Conservation (phyloP, 1,284 basidiomycete genomes). For the Leccinum colubrinum region DNA sequence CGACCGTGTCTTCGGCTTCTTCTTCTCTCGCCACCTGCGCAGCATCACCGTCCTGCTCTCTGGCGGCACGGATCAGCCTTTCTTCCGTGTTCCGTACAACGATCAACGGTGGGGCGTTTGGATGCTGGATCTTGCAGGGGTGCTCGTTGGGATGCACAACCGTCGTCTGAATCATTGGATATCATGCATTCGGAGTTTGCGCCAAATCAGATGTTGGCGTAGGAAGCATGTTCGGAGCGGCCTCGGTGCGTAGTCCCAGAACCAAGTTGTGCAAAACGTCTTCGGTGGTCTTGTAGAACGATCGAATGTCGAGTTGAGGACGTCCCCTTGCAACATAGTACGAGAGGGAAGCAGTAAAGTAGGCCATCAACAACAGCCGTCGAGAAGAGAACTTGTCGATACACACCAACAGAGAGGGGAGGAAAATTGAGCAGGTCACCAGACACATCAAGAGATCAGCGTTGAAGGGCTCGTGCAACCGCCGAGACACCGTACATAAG, state of each 20-base stretch:
- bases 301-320: slow-evolving; percentile 32
- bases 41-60: slow-evolving; percentile 13
- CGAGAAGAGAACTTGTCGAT: slow-evolving; percentile 31
- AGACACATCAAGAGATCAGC: slow-evolving; percentile 47
- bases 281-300: slow-evolving; percentile 34
- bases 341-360: slow-evolving; percentile 36
- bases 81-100: slow-evolving; percentile 42
- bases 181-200: slow-evolving; percentile 51
- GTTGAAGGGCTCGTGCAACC: slow-evolving; percentile 36
- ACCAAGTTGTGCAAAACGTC: slow-evolving; percentile 22
- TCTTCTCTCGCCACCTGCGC: slow-evolving; percentile 23
- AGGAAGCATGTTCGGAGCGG: slow-evolving; percentile 35
- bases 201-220: slow-evolving; percentile 28
- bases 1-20: slow-evolving; percentile 25
- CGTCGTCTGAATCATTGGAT: slow-evolving; percentile 41
- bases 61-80: slow-evolving; percentile 26
- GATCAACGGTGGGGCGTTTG: slow-evolving; percentile 49
- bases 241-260: slow-evolving; percentile 34
- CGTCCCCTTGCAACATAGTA: slow-evolving; percentile 41
- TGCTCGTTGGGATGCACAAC: slow-evolving; percentile 54
- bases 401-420: slow-evolving; percentile 30
- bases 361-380: slow-evolving; percentile 37
- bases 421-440: slow-evolving; percentile 45
- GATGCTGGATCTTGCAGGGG: slow-evolving; percentile 54
- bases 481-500: slow-evolving; percentile 39